These are phyloP conservation scores for Prunella vulgaris DNA, from an alignment of 257 asterid species.

Conservation along the genomic window DNA sequence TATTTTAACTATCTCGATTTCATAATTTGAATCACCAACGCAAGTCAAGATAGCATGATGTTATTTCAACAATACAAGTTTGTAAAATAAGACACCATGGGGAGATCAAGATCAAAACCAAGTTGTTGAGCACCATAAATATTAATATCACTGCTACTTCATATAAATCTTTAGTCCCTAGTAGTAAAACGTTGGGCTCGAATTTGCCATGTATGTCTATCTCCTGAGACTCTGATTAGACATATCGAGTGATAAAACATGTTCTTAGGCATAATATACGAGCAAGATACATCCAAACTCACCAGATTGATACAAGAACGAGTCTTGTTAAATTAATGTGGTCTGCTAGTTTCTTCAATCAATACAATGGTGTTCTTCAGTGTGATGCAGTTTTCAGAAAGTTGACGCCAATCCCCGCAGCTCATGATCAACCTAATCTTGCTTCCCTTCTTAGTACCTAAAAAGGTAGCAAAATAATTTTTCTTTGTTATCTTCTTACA, in stretches of 20 bases:
- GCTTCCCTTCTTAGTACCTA: conserved; percentile 86
- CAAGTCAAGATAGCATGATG: not conserved
- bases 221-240: not conserved
- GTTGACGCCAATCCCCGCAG: not conserved
- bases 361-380: not conserved
- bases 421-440: conserved; percentile 48
- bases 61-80: not conserved
- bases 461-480: conserved; percentile 8
- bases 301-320: not conserved
- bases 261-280: not conserved
- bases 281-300: not conserved
- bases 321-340: not conserved
- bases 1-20: too few relatives aligned
- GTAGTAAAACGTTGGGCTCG: not conserved
- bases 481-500: not conserved
- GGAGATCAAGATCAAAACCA: not conserved
- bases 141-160: not conserved
- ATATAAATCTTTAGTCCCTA: not conserved
- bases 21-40: too few relatives aligned
- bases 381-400: not conserved
- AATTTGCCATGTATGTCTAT: not conserved
- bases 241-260: not conserved
- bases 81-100: not conserved
- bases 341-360: conserved; percentile 7
- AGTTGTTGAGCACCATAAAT: not conserved